These are phyloP conservation scores for Wickerhamiella bombiphila DNA, from an alignment of 805 yeast species.

Conservation along the genomic window DNA sequence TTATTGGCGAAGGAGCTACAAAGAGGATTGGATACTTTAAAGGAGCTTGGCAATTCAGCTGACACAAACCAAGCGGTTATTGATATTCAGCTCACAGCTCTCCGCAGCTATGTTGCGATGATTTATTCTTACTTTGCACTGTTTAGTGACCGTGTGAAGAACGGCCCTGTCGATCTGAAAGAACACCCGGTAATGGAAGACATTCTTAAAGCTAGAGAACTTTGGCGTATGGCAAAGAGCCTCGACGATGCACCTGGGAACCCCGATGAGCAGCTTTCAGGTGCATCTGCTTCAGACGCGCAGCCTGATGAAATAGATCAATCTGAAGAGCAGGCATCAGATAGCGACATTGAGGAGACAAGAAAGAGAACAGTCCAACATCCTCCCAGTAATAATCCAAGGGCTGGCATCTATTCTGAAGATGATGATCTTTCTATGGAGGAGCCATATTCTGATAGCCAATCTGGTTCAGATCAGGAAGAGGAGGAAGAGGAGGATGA, in stretches of 20 bases:
- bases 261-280: conserved; percentile 4
- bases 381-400: no score
- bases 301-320: conserved; percentile 6
- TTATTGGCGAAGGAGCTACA: conserved; percentile 58
- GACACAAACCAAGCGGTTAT: conserved; percentile 8
- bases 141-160: conserved; percentile 40
- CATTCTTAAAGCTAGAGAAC: conserved; percentile 64
- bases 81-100: conserved; percentile 47
- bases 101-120: conserved; percentile 66
- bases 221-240: conserved; percentile 72
- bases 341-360: neutral
- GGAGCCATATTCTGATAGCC: conserved; percentile 6
- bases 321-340: conserved; percentile 7
- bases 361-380: no score
- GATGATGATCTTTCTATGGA: neutral
- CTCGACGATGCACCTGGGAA: conserved; percentile 22
- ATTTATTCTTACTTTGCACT: conserved; percentile 67
- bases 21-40: conserved; percentile 22
- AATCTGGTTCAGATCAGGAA: conserved; percentile 16
- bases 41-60: conserved; percentile 2
- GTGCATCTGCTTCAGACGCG: conserved; percentile 3
- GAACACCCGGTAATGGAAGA: conserved; percentile 85
- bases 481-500: conserved; percentile 21
- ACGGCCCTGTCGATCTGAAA: conserved; percentile 51
- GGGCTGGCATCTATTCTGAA: neutral